Base-by-base conservation (phyloP, 2,329 filamentous ascomycete species). In the Lecanicillium sp. region DNA sequence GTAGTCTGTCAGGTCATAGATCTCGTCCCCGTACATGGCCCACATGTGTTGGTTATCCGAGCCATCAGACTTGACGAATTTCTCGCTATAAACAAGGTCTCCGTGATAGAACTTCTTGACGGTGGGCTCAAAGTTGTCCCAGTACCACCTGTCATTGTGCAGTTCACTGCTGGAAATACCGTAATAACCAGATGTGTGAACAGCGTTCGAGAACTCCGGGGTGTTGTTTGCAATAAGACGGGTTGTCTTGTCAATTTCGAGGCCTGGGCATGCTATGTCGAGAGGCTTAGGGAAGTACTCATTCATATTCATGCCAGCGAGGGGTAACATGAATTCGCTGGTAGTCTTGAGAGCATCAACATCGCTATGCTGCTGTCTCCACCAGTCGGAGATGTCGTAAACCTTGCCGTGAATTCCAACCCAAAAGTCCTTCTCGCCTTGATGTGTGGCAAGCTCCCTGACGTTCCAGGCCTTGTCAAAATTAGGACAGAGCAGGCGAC, bases 1-100 rank as follows among this genome's bases (percentile, higher is more conserved):
- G 64, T 98, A 98, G 58, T 97, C 78, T 0, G 87, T 94, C 39
- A 98, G 63, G 57, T 98, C 94, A 56, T 92, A 97, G 15, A 98
- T 71, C 37, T 73, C 74, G 39, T 80, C 70, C 20, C 87, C 70
- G 44, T 94, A 77, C 39, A 84, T 82, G 46, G 86, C 82, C 88
- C 92, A 97, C 54, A 76, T 74, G 49, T 84, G 81, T 39, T 78
- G 71, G 13, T 80, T 62, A 25, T 84, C 64, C 19, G 76, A 56
- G 15, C 88, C 92, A 46, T 94, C 71, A 0, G 61, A 64, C 42
- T 73, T 62, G 44, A 98, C 67, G 2, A 65, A 68, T 2, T 62
- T 59, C 33, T 62, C 69, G 30, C 79, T 73, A 67, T 75, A 85
- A 2, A 97, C 92, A 1, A 97, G 66, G 28, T 90, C 74, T 32